Evolutionary conservation across 2,329 filamentous ascomycete genomes (phyloP), one percentile per base, ranked within the genome.

Genomic region (Botrytis aclada): DNA sequence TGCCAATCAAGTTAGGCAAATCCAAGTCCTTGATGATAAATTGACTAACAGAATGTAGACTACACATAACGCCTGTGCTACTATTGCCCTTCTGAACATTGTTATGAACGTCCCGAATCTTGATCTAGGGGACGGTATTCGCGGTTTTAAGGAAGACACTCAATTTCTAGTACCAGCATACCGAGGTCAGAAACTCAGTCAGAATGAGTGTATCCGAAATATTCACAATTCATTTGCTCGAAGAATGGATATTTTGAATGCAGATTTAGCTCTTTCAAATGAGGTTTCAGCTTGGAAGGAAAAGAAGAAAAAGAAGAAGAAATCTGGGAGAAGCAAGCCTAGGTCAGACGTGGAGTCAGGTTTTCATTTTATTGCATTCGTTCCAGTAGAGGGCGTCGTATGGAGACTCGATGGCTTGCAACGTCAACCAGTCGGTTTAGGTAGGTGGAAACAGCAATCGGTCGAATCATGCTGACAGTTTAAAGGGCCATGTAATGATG

Each of bases 341-440:
- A 82, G 83, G 84, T 81, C 82, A 7, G 83, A 87, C 10, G 83
- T 86, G 0, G 88, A 93, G n/a, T 86, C 88, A 20, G 90, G 88
- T 0, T 96, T 92, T 79, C 95, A 98, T 80, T 98, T 96, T 81
- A 92, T 97, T 75, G 95, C 94, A 10, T 97, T 95, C 79, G 90
- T 98, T 43, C 93, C 93, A 3, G 87, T 90, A 22, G 85, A 87
- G n/a, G 90, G 88, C 3, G 85, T 88, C 72, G 88, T 97, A 22
- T 98, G 94, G 94, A 93, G 95, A 80, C 88, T 98, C 8, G 95
- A 98, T 81, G 95, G 95, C 7, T 84, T 98, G 34, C 90, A 95
- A 80, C 84, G 84, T 60, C 88, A 90, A 75, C 95, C 94, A 4
- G 86, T 89, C 47, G 87, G 85, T 72, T 84, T 94, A 72, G 91